A percentile compares a stretch with the other conserved stretches of the same genome.
These are phyloP conservation scores for Calocera cornea DNA, from an alignment of 768 basidiomycete species.

Conservation along the genomic window DNA sequence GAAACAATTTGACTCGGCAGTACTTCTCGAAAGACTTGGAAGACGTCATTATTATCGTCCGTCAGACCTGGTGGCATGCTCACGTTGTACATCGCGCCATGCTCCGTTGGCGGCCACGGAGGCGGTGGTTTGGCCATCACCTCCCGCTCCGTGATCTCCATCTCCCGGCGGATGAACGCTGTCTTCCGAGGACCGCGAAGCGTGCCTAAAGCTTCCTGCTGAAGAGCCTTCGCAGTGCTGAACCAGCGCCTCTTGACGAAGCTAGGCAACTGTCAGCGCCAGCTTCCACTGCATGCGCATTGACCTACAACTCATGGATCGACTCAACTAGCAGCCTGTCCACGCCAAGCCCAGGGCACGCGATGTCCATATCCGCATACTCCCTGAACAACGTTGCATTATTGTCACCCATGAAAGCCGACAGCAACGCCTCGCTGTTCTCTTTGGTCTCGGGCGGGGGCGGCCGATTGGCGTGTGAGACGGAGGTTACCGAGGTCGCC, in stretches of 20 bases:
- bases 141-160: neutral
- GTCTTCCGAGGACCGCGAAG: neutral
- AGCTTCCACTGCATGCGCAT: neutral
- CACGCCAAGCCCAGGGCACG: neutral
- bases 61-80: neutral
- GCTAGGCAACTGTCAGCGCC: neutral
- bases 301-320: neutral
- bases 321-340: neutral
- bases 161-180: neutral
- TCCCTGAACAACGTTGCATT: neutral
- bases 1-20: neutral
- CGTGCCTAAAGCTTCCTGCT: neutral
- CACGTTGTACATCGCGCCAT: neutral
- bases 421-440: neutral
- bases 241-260: neutral
- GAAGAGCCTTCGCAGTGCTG: neutral
- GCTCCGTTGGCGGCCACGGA: neutral
- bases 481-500: neutral
- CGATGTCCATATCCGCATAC: constrained; percentile 1
- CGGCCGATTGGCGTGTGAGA: neutral
- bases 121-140: neutral
- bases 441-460: neutral
- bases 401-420: neutral
- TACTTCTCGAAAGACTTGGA: neutral
- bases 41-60: neutral